Evolutionary conservation across 2,329 filamentous ascomycete genomes (phyloP).

Genomic region (Aureobasidium zeae): DNA sequence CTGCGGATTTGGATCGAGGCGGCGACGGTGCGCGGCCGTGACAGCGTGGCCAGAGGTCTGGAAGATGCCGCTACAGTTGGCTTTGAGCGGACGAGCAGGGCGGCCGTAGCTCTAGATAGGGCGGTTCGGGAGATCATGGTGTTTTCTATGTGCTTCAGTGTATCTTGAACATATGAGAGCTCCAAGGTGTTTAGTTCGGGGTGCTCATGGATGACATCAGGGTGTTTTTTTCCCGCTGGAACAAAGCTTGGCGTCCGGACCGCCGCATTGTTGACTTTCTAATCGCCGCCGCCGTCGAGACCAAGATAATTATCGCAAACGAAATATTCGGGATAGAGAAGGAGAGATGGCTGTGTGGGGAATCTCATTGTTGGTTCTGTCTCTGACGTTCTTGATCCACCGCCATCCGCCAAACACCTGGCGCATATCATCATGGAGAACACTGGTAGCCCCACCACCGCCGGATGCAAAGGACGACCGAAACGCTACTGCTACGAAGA

Average conservation of each 20-base stretch:
- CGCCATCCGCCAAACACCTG: slow-evolving; percentile 31
- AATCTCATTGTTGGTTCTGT: slow-evolving; percentile 31
- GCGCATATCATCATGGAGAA: slow-evolving; percentile 26
- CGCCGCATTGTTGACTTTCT: not conserved
- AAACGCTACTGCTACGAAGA: not conserved
- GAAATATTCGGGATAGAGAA: not conserved
- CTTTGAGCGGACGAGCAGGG: slow-evolving; percentile 17
- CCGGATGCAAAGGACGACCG: slow-evolving; percentile 1
- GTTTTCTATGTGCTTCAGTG: not conserved
- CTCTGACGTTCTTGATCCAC: slow-evolving; percentile 34
- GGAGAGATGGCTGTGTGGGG: slow-evolving; percentile 37
- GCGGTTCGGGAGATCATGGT: slow-evolving; percentile 13
- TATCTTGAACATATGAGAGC: too few relatives aligned
- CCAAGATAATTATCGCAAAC: not conserved
- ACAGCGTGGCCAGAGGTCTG: slow-evolving; percentile 16
- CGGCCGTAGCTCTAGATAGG: slow-evolving; percentile 19
- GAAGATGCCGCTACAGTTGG: slow-evolving; percentile 15
- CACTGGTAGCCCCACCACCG: slow-evolving; percentile 18
- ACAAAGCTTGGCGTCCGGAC: not conserved
- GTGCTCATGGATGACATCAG: slow-evolving; percentile 14
- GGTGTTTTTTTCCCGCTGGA: slow-evolving; percentile 8
- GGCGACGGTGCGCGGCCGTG: slow-evolving; percentile 12
- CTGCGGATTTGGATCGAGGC: slow-evolving; percentile 14
- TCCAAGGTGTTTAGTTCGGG: not conserved
- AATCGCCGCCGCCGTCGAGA: not conserved